These are phyloP conservation scores for Calocybe gangraenosa DNA, from an alignment of 768 basidiomycete species.

Conservation along the genomic window DNA sequence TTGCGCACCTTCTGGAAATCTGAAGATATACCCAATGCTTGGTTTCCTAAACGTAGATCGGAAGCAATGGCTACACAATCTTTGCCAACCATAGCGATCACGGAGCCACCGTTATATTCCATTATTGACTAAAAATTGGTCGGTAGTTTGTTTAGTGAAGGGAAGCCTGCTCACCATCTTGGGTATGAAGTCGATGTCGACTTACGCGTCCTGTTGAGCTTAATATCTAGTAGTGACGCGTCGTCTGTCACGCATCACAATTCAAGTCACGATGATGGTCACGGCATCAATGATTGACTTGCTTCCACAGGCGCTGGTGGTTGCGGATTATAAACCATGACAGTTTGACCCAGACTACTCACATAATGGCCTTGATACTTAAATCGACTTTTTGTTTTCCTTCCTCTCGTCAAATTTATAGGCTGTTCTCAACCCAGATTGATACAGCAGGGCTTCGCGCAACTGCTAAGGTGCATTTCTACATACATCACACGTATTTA, in stretches of 20 bases:
- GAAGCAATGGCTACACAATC: conserved; percentile 98
- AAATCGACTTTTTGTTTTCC: not conserved
- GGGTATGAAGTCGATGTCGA: conserved; percentile 13
- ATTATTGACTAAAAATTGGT: conserved; percentile 64
- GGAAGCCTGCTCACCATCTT: conserved; percentile 34
- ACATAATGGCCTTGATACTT: conserved; percentile 7
- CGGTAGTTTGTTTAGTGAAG: conserved; percentile 10
- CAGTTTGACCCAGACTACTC: conserved; percentile 1
- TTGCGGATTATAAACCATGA: not conserved
- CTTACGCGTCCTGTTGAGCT: conserved; percentile 26
- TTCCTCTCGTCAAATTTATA: conserved; percentile 1
- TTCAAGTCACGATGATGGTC: conserved; percentile 17
- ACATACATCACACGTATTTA: not conserved
- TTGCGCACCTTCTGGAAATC: conserved; percentile 88
- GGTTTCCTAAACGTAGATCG: conserved; percentile 87
- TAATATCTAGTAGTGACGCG: conserved; percentile 34
- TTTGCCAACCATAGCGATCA: conserved; percentile 98
- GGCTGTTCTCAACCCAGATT: conserved; percentile 13
- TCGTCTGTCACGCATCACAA: conserved; percentile 27
- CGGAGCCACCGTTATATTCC: conserved; percentile 96
- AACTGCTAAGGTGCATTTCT: conserved; percentile 13
- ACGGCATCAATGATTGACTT: no score
- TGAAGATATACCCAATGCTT: conserved; percentile 79
- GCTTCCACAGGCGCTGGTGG: no score
- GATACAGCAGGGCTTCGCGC: conserved; percentile 15